These are phyloP conservation scores for Venturia carpophila DNA, from an alignment of 2,329 filamentous ascomycete species.

Conservation along the genomic window DNA sequence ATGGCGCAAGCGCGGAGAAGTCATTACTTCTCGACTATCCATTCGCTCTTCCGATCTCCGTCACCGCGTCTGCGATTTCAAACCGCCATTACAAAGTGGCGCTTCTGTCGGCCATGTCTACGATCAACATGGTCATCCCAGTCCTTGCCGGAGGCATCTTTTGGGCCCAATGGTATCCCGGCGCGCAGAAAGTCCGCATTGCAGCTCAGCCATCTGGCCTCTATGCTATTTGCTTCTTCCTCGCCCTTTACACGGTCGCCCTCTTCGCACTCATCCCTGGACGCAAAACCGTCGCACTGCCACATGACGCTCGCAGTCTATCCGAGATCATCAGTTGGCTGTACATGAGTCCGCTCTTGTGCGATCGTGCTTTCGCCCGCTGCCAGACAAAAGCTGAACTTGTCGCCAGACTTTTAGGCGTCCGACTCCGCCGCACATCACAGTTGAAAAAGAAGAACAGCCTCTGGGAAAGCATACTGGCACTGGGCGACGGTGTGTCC, in stretches of 20 bases:
- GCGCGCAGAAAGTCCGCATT: conserved; percentile 47
- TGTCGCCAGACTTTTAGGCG: conserved; percentile 56
- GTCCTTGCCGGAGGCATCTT: conserved; percentile 63
- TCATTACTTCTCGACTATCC: conserved; percentile 65
- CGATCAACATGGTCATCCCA: conserved; percentile 55
- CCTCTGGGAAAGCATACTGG: conserved; percentile 14
- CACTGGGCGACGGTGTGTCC: neutral
- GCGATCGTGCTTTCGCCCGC: conserved; percentile 65
- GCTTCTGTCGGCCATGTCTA: conserved; percentile 50
- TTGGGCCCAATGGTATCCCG: conserved; percentile 58
- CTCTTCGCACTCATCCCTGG: conserved; percentile 52
- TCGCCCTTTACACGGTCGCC: conserved; percentile 60
- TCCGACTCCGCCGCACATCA: conserved; percentile 21
- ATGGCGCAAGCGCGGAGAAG: conserved; percentile 54
- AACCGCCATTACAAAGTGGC: conserved; percentile 61
- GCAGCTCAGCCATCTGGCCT: conserved; percentile 67
- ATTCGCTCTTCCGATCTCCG: conserved; percentile 55
- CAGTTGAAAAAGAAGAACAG: conserved; percentile 24
- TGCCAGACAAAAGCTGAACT: conserved; percentile 61
- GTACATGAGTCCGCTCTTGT: conserved; percentile 61
- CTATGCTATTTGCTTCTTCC: conserved; percentile 63
- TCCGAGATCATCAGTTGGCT: conserved; percentile 73
- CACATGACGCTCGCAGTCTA: conserved; percentile 63
- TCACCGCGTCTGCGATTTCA: conserved; percentile 48
- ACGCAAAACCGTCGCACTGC: conserved; percentile 56